These are phyloP conservation scores for Stromatinia cepivora DNA, from an alignment of 2,329 filamentous ascomycete species.

Conservation along the genomic window DNA sequence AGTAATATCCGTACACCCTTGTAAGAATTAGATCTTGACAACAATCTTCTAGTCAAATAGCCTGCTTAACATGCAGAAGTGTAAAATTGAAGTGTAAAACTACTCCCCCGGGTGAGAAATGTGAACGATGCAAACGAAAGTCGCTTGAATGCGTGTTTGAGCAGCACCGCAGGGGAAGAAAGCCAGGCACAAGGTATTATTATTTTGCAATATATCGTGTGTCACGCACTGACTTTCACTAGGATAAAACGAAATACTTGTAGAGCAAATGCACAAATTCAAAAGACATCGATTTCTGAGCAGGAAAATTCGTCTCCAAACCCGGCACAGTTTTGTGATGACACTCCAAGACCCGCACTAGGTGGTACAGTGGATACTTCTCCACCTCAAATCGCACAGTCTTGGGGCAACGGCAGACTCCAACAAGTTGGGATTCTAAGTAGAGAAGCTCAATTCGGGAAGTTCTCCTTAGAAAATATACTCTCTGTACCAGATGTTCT, in stretches of 20 bases:
- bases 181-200: conserved; percentile 42
- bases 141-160: conserved; percentile 44
- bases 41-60: conserved; percentile 28
- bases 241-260: conserved; percentile 4
- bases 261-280: not conserved
- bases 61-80: conserved; percentile 44
- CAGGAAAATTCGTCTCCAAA: not conserved
- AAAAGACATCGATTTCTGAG: not conserved
- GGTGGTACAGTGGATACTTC: not conserved
- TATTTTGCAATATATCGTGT: not conserved
- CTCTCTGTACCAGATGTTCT: conserved; percentile 31
- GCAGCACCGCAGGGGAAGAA: conserved; percentile 45
- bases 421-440: conserved; percentile 43
- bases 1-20: not conserved
- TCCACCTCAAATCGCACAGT: not conserved
- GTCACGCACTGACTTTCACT: not conserved
- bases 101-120: conserved; percentile 34
- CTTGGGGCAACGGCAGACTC: conserved; percentile 27
- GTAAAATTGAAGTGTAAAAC: conserved; percentile 46
- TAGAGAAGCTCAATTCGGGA: conserved; percentile 41
- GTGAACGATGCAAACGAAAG: conserved; percentile 44
- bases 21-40: not conserved
- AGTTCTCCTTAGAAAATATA: conserved; percentile 43
- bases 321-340: not conserved
- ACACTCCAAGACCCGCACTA: not conserved